Conservation (phyloP, 2,329 filamentous ascomycete genomes). For the Scopulariopsis brevicaulis region DNA sequence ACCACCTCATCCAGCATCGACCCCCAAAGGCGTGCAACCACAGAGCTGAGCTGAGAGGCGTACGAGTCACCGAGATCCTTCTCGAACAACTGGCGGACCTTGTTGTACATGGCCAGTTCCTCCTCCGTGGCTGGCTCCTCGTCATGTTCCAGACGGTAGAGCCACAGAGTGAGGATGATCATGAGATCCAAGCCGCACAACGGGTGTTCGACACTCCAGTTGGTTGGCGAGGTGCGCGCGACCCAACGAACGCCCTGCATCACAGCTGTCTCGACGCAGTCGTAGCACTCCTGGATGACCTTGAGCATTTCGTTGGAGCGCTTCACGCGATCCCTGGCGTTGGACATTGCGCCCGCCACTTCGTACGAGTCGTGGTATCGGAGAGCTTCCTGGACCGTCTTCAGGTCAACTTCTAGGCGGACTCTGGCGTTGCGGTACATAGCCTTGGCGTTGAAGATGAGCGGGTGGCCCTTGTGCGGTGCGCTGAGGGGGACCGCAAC, state of each 20-base stretch:
- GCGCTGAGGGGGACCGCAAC: conserved; percentile 83
- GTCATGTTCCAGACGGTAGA: conserved; percentile 98
- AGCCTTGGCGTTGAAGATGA: conserved; percentile 97
- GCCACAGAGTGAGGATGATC: conserved; percentile 95
- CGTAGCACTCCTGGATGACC: conserved; percentile 94
- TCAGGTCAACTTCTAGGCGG: conserved; percentile 87
- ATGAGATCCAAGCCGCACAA: conserved; percentile 94
- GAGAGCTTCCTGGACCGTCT: conserved; percentile 89
- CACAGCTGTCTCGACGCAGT: conserved; percentile 93
- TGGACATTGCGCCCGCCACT: conserved; percentile 92
- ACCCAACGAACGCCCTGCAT: conserved; percentile 95
- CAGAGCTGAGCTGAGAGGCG: conserved; percentile 81
- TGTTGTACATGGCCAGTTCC: conserved; percentile 83
- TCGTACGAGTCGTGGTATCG: conserved; percentile 97
- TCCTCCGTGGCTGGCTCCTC: conserved; percentile 81
- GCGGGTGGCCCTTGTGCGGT: conserved; percentile 87
- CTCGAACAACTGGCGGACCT: conserved; percentile 79
- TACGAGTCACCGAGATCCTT: conserved; percentile 69
- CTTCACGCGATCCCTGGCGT: conserved; percentile 86
- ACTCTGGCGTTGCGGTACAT: conserved; percentile 91
- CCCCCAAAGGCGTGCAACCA: conserved; percentile 89
- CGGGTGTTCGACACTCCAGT: conserved; percentile 98
- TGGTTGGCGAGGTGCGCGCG: conserved; percentile 91
- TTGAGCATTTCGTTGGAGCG: conserved; percentile 96
- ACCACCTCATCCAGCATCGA: conserved; percentile 98